phyloP scores from a whole-genome alignment of 2,329 filamentous ascomycete genomes.

The Apiospora saccharicola region DNA sequence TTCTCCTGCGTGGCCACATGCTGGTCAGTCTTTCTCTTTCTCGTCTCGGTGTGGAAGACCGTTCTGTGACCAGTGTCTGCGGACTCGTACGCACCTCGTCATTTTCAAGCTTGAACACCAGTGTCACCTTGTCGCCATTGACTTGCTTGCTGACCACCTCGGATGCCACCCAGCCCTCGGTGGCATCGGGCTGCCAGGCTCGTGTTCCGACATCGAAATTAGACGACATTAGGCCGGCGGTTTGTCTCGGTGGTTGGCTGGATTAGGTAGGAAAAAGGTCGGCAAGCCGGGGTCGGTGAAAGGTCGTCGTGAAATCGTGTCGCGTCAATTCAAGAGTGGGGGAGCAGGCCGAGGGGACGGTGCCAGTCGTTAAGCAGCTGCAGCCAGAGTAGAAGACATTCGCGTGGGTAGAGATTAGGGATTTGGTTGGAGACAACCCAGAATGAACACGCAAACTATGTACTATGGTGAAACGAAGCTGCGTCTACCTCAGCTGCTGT shows the following conservation, averaged over 20 bases:
- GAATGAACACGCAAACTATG: constrained; percentile 28
- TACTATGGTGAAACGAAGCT: constrained; percentile 26
- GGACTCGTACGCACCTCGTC: constrained; percentile 72
- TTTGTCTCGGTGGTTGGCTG: constrained; percentile 22
- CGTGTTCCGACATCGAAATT: constrained; percentile 95
- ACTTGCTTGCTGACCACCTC: constrained; percentile 88
- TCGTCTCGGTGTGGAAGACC: background rate
- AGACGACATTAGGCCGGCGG: constrained; percentile 74
- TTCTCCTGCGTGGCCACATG: constrained; percentile 66
- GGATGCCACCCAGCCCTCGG: constrained; percentile 96
- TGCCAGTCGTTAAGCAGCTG: constrained; percentile 28
- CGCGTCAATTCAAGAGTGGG: constrained; percentile 22
- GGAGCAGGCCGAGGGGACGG: constrained; percentile 20
- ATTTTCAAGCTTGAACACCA: constrained; percentile 90
- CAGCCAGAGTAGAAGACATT: constrained; percentile 29
- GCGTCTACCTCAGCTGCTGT: constrained; percentile 26
- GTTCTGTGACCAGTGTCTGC: background rate
- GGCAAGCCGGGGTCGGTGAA: background rate
- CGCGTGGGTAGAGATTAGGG: constrained; percentile 26
- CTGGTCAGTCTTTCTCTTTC: constrained; percentile 30
- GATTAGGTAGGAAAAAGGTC: constrained; percentile 24
- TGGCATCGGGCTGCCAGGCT: constrained; percentile 97
- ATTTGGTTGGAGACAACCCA: constrained; percentile 20
- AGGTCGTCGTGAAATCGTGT: constrained; percentile 25
- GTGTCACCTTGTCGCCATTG: constrained; percentile 84